Evolutionary conservation across 139 green algal genomes (phyloP).

Genomic region (Coelastrella sp.): DNA sequence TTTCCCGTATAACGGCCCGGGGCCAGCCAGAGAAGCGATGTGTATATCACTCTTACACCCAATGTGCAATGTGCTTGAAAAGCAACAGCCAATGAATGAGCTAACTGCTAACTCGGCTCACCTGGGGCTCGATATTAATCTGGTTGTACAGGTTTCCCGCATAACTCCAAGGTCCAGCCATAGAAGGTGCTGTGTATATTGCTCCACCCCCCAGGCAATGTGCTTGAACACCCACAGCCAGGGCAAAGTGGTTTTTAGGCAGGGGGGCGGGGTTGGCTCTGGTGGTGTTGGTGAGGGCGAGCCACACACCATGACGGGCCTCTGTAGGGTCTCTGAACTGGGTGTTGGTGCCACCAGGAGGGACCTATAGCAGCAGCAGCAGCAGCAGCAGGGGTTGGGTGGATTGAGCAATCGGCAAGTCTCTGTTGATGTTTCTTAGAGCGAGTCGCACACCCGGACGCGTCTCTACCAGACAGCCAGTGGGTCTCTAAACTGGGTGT

Average conservation of each 20-base stretch:
- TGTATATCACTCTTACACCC: too few relatives aligned
- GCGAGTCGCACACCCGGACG: constrained; percentile 2
- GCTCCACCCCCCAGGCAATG: constrained; percentile 39
- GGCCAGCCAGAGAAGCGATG: too few relatives aligned
- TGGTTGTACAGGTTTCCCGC: constrained; percentile 42
- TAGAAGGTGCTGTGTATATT: constrained; percentile 44
- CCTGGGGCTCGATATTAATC: constrained; percentile 24
- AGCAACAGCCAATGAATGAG: too few relatives aligned
- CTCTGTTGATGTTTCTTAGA: not conserved
- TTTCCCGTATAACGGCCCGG: too few relatives aligned
- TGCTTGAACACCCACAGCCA: constrained; percentile 32
- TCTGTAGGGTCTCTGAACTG: constrained; percentile 48
- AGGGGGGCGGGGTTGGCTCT: not conserved
- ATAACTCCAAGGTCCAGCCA: constrained; percentile 41
- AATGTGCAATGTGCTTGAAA: too few relatives aligned
- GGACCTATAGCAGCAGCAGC: constrained; percentile 22
- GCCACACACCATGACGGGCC: constrained; percentile 18
- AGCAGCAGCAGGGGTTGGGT: not conserved
- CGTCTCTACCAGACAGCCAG: not conserved
- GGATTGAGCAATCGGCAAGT: too few relatives aligned
- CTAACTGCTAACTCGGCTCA: not conserved
- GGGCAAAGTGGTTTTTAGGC: constrained; percentile 15
- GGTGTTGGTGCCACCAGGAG: constrained; percentile 44
- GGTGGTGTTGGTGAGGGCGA: not conserved
- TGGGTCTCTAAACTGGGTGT: constrained; percentile 46